Evolutionary conservation across 1,139 yeast genomes (phyloP).

Genomic region (Pichia sp.): DNA sequence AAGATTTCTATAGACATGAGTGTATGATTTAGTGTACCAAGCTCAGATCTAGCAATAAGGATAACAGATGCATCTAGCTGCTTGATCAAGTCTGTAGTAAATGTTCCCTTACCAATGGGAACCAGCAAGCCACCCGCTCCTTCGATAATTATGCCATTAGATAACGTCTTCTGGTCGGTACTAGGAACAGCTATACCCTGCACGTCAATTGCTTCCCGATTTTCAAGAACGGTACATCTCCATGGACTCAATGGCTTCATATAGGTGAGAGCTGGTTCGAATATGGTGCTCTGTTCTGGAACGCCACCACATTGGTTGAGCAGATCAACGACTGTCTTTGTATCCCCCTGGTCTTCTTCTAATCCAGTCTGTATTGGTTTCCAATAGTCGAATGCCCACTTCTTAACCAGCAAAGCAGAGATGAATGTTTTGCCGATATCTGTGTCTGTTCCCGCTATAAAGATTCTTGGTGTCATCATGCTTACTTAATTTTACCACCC

Average conservation of each 20-base stretch:
- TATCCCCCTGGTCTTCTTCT: conserved; percentile 27
- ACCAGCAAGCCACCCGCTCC: conserved; percentile 31
- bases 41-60: conserved; percentile 27
- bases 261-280: conserved; percentile 19
- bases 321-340: conserved; percentile 17
- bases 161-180: not conserved
- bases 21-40: conserved; percentile 30
- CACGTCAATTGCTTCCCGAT: conserved; percentile 9
- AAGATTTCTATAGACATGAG: conserved; percentile 26
- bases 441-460: conserved; percentile 30
- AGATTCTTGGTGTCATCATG: conserved; percentile 17
- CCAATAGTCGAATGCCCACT: conserved; percentile 29
- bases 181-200: conserved; percentile 4
- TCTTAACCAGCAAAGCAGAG: conserved; percentile 24
- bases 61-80: conserved; percentile 21
- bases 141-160: conserved; percentile 19
- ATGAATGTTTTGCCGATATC: conserved; percentile 31
- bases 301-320: conserved; percentile 11
- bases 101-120: conserved; percentile 23
- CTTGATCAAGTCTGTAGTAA: conserved; percentile 25
- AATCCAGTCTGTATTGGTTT: conserved; percentile 30
- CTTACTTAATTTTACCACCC: too few species aligned
- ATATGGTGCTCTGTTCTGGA: conserved; percentile 5
- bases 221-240: conserved; percentile 25
- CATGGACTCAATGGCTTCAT: conserved; percentile 28